phyloP scores from a whole-genome alignment of 2,329 filamentous ascomycete genomes.

The Hypoxylon sp. region DNA sequence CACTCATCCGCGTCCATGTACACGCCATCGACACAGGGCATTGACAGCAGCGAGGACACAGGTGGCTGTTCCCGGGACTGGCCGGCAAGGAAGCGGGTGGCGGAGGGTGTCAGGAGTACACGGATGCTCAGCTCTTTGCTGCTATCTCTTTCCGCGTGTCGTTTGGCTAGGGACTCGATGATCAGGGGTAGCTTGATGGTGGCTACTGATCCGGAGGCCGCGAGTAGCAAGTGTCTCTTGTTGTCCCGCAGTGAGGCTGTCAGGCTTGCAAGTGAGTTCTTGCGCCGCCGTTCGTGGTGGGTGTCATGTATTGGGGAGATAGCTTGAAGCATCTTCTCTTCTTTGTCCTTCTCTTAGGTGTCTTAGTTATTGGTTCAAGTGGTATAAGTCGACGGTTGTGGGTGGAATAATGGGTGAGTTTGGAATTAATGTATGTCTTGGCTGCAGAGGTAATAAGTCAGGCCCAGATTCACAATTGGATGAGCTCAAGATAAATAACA shows the following conservation, averaged over 20 bases:
- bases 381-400: neutral
- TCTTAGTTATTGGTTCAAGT: neutral
- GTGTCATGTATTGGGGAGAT: conserved; percentile 49
- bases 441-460: conserved; percentile 1
- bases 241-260: conserved; percentile 60
- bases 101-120: conserved; percentile 83
- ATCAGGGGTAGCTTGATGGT: conserved; percentile 86
- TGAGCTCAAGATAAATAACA: conserved; percentile 29
- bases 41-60: conserved; percentile 68
- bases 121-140: conserved; percentile 68
- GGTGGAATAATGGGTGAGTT: neutral
- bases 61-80: conserved; percentile 84
- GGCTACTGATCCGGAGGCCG: conserved; percentile 82
- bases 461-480: conserved; percentile 1
- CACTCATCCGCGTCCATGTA: conserved; percentile 92
- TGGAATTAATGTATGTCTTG: conserved; percentile 3
- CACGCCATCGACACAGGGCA: conserved; percentile 83
- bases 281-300: conserved; percentile 46
- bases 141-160: conserved; percentile 8
- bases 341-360: conserved; percentile 1
- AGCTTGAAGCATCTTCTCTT: conserved; percentile 47
- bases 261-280: conserved; percentile 49
- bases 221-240: conserved; percentile 75
- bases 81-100: conserved; percentile 81
- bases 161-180: conserved; percentile 67